phyloP scores from a whole-genome alignment of 805 yeast genomes.

The Hanseniaspora nectarophila region DNA sequence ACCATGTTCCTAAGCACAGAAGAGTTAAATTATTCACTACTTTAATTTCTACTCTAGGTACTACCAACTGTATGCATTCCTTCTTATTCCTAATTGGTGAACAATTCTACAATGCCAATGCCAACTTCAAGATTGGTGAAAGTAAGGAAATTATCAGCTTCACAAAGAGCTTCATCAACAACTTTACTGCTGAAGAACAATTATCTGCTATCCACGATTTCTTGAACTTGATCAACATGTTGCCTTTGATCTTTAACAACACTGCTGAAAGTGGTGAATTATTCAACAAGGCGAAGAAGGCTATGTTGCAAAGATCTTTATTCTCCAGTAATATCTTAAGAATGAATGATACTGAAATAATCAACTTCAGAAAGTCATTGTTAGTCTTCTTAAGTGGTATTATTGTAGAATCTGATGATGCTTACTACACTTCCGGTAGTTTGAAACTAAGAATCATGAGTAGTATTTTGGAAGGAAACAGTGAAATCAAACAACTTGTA shows the following conservation, averaged over 20 bases:
- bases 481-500: slow-evolving; percentile 22
- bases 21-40: slow-evolving; percentile 75
- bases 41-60: slow-evolving; percentile 62
- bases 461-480: slow-evolving; percentile 34
- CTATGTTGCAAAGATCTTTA: slow-evolving; percentile 39
- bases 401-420: slow-evolving; percentile 30
- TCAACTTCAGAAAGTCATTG: slow-evolving; percentile 38
- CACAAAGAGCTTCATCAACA: slow-evolving; percentile 52
- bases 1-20: slow-evolving; percentile 93
- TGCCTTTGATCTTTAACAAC: slow-evolving; percentile 7
- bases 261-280: slow-evolving; percentile 32
- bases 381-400: slow-evolving; percentile 48
- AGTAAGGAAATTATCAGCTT: slow-evolving; percentile 61
- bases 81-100: slow-evolving; percentile 70
- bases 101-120: slow-evolving; percentile 49
- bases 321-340: slow-evolving; percentile 52
- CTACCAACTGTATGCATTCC: slow-evolving; percentile 52
- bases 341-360: slow-evolving; percentile 38
- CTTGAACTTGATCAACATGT: slow-evolving; percentile 29
- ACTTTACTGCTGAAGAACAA: slow-evolving; percentile 59
- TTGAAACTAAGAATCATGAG: slow-evolving; percentile 46
- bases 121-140: slow-evolving; percentile 52
- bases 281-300: slow-evolving; percentile 30
- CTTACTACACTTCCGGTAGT: slow-evolving; percentile 25
- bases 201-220: slow-evolving; percentile 42